Evolutionary conservation across 1,284 basidiomycete species (phyloP).

Genomic region (Apiotrichum montevideense): DNA sequence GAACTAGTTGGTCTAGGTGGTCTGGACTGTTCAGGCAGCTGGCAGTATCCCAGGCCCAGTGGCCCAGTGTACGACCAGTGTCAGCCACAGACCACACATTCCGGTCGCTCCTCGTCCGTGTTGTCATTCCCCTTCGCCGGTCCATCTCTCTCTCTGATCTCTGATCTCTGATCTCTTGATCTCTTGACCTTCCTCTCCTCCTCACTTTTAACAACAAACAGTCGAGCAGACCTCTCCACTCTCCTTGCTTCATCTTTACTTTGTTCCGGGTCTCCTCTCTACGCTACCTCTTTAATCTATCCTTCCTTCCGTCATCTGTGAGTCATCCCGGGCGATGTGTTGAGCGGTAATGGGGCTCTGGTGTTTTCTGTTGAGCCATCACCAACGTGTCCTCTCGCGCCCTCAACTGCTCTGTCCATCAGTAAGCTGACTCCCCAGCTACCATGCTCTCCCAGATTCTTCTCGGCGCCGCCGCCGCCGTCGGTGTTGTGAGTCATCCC

Average conservation of each 20-base stretch:
- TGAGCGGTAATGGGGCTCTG: not conserved
- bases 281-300: not conserved
- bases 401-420: too few relatives aligned
- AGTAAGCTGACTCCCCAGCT: not conserved
- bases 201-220: not conserved
- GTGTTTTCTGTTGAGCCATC: not conserved
- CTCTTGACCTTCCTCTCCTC: too few relatives aligned
- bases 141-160: not conserved
- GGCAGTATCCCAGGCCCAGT: too few relatives aligned
- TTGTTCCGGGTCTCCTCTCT: not conserved
- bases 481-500: constrained; percentile 1
- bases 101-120: too few relatives aligned
- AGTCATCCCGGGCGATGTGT: not conserved
- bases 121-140: too few relatives aligned
- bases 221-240: too few relatives aligned
- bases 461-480: constrained; percentile 2
- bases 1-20: too few relatives aligned
- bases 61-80: too few relatives aligned
- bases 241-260: not conserved
- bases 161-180: not conserved
- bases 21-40: too few relatives aligned
- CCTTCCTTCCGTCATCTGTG: not conserved
- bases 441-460: constrained; percentile 8
- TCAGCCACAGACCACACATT: too few relatives aligned
- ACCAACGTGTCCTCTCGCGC: not conserved